These are phyloP conservation scores for Aquilaria agallochum DNA, from an alignment of 441 rosid genomes.

Conservation along the genomic window DNA sequence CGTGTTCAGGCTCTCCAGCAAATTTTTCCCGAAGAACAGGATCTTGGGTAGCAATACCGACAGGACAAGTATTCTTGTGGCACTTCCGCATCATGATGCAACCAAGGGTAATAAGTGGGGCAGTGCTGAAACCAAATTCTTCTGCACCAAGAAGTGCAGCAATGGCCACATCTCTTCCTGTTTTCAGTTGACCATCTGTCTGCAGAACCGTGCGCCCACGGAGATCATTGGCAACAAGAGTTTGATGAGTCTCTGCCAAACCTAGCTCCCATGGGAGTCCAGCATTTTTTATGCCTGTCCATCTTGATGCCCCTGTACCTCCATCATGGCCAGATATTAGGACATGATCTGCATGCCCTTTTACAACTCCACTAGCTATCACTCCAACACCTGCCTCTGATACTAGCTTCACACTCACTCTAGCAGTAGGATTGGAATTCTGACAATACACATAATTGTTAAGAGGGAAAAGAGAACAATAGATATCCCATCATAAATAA, in stretches of 20 bases:
- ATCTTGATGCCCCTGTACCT: constrained; percentile 99
- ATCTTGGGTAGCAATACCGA: constrained; percentile 99
- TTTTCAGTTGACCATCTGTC: constrained; percentile 99
- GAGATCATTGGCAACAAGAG: constrained; percentile 98
- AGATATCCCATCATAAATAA: constrained; percentile 4
- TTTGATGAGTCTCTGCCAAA: constrained; percentile 99
- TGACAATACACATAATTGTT: constrained; percentile 20
- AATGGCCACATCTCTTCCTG: constrained; percentile 98
- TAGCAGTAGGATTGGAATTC: constrained; percentile 97
- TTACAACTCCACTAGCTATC: constrained; percentile 99
- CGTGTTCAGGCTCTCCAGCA: constrained; percentile 99
- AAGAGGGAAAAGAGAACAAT: constrained; percentile 5
- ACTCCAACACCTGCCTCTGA: constrained; percentile 99
- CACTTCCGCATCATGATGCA: constrained; percentile 99
- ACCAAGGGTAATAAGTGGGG: constrained; percentile 98
- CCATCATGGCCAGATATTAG: constrained; percentile 99
- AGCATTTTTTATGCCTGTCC: constrained; percentile 99
- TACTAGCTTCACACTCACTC: constrained; percentile 95
- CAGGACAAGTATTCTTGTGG: constrained; percentile 99
- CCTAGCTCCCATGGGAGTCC: constrained; percentile 99
- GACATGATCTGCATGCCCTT: constrained; percentile 99
- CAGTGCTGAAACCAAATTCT: constrained; percentile 99
- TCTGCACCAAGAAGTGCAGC: constrained; percentile 99
- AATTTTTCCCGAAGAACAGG: constrained; percentile 98
- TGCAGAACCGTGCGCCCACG: constrained; percentile 99